Evolutionary conservation across 345 rosid genomes (phyloP), one percentile per base, ranked within the genome.

Genomic region (Eucalyptus regnans): DNA sequence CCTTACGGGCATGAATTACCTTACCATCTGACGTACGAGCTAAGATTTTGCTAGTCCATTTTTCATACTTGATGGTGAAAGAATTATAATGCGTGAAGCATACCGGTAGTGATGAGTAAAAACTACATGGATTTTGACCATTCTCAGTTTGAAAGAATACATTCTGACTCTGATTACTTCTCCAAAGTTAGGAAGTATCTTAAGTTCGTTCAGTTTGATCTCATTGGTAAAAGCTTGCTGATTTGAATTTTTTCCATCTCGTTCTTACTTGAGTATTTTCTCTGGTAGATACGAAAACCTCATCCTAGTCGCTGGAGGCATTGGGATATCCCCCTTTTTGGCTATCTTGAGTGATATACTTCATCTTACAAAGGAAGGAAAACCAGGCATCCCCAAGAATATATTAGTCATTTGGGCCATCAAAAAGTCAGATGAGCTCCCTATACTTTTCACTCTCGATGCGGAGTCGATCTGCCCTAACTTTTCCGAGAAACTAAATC

Each of bases 1-100:
- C 99, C 98, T 86, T 96, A 96, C 54, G 98, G 99, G 58, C 98
- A 96, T 90, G 97, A 97, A 92, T 91, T 89, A 50, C 98, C 97
- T 25, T 96, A 96, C 90, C 97, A 97, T 91, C 92, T 97, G 92
- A 94, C 88, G 99, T 97, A 94, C 90, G 56, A 31, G 48, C 37
- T 87, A 41, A 71, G 89, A 88, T 89, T 89, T 76, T 3, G 48
- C 83, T 76, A 37, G 83, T 76, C 23, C 27, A 76, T 18, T 37
- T 76, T 76, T 76, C 48, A 5, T 76, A 37, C 83, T 76, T 37
- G 44, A 48, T 33, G 54, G 33, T 17, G 48, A 76, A 41, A 46
- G 52, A 46, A 84, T 33, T 25, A 25, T 48, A 84, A 13, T 18
- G 31, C 12, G 3, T 27, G 54, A 48, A 84, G 46, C 81, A 71